Percentiles rank a stretch among this genome's conserved stretches.
These are phyloP conservation scores for Elsinoe fawcettii DNA, from an alignment of 2,329 filamentous ascomycete species.

Conservation along the genomic window DNA sequence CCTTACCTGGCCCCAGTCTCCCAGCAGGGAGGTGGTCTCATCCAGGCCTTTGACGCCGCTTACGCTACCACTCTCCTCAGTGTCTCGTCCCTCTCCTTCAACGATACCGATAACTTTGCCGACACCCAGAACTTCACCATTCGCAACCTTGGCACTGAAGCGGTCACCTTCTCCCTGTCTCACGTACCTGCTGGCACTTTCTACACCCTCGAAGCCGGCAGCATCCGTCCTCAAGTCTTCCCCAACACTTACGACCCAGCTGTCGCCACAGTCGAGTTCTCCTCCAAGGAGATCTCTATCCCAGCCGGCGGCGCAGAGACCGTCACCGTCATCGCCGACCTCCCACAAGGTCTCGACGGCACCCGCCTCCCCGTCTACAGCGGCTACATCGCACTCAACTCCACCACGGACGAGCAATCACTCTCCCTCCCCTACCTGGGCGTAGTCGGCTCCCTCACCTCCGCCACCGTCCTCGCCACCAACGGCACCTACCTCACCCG, in stretches of 20 bases:
- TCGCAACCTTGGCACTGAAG: constrained; percentile 44
- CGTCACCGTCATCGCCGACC: constrained; percentile 21
- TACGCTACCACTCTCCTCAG: constrained; percentile 47
- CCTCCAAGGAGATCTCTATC: constrained; percentile 18
- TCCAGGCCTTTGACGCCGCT: constrained; percentile 54
- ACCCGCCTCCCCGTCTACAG: constrained; percentile 17
- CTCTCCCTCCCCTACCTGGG: constrained; percentile 30
- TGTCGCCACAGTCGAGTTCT: constrained; percentile 21
- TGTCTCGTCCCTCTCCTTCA: constrained; percentile 54
- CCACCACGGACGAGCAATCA: constrained; percentile 21
- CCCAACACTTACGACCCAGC: constrained; percentile 21
- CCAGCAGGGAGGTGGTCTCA: constrained; percentile 54
- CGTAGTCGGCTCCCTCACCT: constrained; percentile 23
- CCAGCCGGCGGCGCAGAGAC: constrained; percentile 20
- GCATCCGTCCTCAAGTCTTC: constrained; percentile 19
- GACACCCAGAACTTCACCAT: constrained; percentile 47
- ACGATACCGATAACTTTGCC: constrained; percentile 53
- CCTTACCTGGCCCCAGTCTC: constrained; percentile 41
- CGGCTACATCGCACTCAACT: constrained; percentile 26
- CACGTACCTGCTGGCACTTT: constrained; percentile 46
- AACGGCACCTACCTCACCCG: constrained; percentile 23
- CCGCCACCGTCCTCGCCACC: constrained; percentile 23
- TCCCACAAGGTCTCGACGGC: constrained; percentile 20
- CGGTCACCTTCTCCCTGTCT: constrained; percentile 46
- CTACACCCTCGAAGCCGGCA: constrained; percentile 39